A percentile compares a stretch with the other conserved stretches of the same genome.
Evolutionary conservation across 495 filamentous ascomycete genomes (phyloP).

Genomic region (Friedmanniomyces simplex): DNA sequence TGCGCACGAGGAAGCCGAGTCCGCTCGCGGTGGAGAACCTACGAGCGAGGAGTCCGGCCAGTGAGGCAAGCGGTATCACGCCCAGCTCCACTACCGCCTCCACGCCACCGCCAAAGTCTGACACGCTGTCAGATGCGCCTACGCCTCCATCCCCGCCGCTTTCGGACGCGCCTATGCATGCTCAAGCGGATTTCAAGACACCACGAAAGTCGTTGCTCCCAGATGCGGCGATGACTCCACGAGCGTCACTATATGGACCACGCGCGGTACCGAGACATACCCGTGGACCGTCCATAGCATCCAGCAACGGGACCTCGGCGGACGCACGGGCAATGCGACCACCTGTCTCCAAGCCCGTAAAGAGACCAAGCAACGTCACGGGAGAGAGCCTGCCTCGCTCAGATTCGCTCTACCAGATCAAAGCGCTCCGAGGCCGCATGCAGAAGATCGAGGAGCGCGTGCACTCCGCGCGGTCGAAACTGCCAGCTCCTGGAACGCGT

Average conservation of each 20-base stretch:
- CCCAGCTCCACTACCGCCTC: constrained; percentile 39
- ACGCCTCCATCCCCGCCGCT: constrained; percentile 58
- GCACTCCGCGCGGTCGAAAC: constrained; percentile 83
- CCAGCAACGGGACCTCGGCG: constrained; percentile 32
- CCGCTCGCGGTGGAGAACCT: constrained; percentile 33
- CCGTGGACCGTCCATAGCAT: constrained; percentile 44
- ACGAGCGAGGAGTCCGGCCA: constrained; percentile 36
- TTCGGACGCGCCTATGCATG: constrained; percentile 29
- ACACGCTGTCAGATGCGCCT: constrained; percentile 41
- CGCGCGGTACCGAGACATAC: constrained; percentile 36
- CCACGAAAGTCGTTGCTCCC: constrained; percentile 27
- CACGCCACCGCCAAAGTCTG: constrained; percentile 55
- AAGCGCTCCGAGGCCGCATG: constrained; percentile 90
- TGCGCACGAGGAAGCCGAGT: constrained; percentile 42
- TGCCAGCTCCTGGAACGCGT: constrained; percentile 64
- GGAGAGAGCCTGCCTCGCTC: constrained; percentile 53
- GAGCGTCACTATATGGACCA: constrained; percentile 28
- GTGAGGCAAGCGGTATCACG: constrained; percentile 35
- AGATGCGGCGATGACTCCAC: constrained; percentile 40
- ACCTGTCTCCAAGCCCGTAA: constrained; percentile 25
- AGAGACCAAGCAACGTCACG: constrained; percentile 31
- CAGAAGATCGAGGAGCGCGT: constrained; percentile 86
- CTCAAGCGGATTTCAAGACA: constrained; percentile 28
- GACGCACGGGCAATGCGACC: constrained; percentile 31
- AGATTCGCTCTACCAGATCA: constrained; percentile 83